Evolutionary conservation across 2,329 filamentous ascomycete genomes (phyloP), one percentile per base, ranked within the genome.

Genomic region (Claviceps digitariae): DNA sequence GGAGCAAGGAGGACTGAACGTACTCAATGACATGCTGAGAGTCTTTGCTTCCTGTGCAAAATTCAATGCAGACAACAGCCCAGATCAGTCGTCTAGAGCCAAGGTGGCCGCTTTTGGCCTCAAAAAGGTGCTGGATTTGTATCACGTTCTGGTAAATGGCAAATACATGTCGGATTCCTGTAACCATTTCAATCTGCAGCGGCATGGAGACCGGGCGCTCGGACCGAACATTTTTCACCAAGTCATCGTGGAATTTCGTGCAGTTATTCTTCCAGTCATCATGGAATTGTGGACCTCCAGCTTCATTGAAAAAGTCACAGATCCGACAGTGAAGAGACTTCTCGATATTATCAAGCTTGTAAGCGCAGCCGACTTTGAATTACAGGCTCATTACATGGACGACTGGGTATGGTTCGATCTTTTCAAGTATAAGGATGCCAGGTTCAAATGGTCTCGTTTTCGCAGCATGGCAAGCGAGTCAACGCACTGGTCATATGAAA

Each of bases 81-180:
- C 55, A 48, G 73, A 75, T 23, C 76, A 78, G 53, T 63, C 68
- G 1, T 70, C 69, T 1, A 72, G 69, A 57, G 63, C 70, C 29
- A 75, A 75, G 56, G 70, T 80, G 48, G 75, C 78, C 6, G 72
- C 72, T 1, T 72, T 78, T 43, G 78, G 78, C 13, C 80, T 95
- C 59, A 90, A 87, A 65, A 88, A 90, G 60, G 89, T 97, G 34
- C 75, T 98, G 29, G 83, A 86, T 31, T 78, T 97, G 52, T 96
- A 93, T 65, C 73, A 80, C 2, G 76, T 88, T 55, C 75, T 96
- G 31, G 83, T 85, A 51, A 86, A 84, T 56, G 81, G 83, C 10
- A 95, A 93, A 67, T 81, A 84, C 58, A 81, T 97, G 51, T 76
- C 77, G n/a, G 90, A 97, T 38, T 84, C 90, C 1, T 72, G 76